phyloP scores from a whole-genome alignment of 2,329 filamentous ascomycete genomes.

The Aspergillus costaricaensis region DNA sequence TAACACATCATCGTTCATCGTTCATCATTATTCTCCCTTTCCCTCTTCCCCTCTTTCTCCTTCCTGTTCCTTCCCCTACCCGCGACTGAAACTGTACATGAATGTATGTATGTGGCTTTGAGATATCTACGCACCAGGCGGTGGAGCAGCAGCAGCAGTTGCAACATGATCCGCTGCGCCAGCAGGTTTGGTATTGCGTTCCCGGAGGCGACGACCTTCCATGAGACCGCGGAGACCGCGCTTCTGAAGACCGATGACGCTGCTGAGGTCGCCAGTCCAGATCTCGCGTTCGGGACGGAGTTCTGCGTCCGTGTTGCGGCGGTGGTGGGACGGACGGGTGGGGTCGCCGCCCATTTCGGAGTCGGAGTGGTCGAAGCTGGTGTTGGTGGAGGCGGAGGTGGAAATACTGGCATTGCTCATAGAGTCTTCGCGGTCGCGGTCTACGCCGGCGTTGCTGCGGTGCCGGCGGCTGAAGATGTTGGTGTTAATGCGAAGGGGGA shows the following conservation, averaged over 20 bases:
- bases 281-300: constrained; percentile 58
- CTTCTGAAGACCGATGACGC: constrained; percentile 94
- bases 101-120: no score
- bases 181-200: constrained; percentile 56
- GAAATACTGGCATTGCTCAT: constrained; percentile 41
- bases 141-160: neutral
- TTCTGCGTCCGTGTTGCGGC: constrained; percentile 41
- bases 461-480: constrained; percentile 32
- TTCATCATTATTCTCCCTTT: neutral
- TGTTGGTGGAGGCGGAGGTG: constrained; percentile 39
- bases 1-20: neutral
- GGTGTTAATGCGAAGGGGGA: constrained; percentile 45
- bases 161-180: constrained; percentile 12
- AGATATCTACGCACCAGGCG: neutral
- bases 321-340: constrained; percentile 42
- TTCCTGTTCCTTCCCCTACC: neutral
- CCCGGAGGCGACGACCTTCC: constrained; percentile 85
- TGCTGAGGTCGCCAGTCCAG: constrained; percentile 73
- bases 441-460: constrained; percentile 21
- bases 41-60: neutral
- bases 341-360: constrained; percentile 34
- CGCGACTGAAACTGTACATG: neutral
- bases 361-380: constrained; percentile 43
- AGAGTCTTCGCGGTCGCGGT: constrained; percentile 44
- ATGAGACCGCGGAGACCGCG: constrained; percentile 86